Percentiles rank a stretch among this genome's conserved stretches.
Evolutionary conservation across 768 basidiomycete species (phyloP).

Genomic region (Pholiota molesta): DNA sequence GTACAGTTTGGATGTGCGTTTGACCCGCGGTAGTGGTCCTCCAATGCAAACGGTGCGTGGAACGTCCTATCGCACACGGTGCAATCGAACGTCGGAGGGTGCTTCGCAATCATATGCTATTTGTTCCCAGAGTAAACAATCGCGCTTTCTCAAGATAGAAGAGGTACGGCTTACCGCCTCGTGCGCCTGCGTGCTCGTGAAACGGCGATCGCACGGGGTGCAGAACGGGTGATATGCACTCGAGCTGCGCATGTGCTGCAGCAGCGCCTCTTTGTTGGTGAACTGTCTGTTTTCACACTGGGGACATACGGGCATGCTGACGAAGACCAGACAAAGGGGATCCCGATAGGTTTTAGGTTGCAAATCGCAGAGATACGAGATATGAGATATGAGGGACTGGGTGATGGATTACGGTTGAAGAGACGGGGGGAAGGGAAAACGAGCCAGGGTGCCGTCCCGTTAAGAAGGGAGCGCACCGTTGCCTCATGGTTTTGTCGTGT

Average conservation of each 20-base stretch:
- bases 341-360: background rate
- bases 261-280: conserved; percentile 38
- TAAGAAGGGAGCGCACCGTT: conserved; percentile 14
- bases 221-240: conserved; percentile 40
- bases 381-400: too few relatives aligned
- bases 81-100: conserved; percentile 47
- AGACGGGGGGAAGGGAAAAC: conserved; percentile 8
- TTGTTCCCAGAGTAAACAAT: conserved; percentile 4
- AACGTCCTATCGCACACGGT: conserved; percentile 34
- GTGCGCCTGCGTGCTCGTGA: conserved; percentile 36
- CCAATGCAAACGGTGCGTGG: conserved; percentile 37
- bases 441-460: conserved; percentile 11
- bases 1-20: conserved; percentile 48
- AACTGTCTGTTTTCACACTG: conserved; percentile 38
- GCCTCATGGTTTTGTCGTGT: conserved; percentile 28
- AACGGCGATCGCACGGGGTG: conserved; percentile 35
- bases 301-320: conserved; percentile 37
- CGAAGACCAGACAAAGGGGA: background rate
- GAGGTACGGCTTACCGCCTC: conserved; percentile 35
- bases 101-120: conserved; percentile 45
- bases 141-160: background rate
- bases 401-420: background rate
- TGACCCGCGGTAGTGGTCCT: conserved; percentile 51
- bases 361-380: too few relatives aligned
- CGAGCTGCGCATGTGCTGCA: conserved; percentile 41